phyloP scores from a whole-genome alignment of 192 early-diverging fungal species.

The Polychytrium aggregatum region DNA sequence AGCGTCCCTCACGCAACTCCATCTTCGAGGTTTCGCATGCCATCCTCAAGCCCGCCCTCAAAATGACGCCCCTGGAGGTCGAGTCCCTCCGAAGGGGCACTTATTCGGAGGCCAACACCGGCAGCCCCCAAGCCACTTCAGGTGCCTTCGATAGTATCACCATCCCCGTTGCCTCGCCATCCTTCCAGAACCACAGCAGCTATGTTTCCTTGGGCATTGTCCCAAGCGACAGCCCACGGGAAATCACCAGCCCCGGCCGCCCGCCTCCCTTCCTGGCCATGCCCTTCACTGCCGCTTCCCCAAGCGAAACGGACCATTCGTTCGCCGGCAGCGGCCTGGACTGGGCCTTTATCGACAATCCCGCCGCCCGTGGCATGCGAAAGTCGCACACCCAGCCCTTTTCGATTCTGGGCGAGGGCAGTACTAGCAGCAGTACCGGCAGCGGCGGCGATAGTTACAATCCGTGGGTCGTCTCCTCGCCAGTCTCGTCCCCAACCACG shows the following conservation, averaged over 20 bases:
- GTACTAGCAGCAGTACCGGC: too few species aligned
- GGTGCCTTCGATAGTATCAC: not conserved
- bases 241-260: not conserved
- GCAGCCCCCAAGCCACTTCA: not conserved
- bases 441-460: too few species aligned
- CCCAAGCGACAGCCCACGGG: not conserved
- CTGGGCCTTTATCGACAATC: too few species aligned
- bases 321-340: too few species aligned
- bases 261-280: too few species aligned
- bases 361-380: too few species aligned
- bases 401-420: too few species aligned
- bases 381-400: too few species aligned
- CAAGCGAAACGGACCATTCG: too few species aligned
- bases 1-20: constrained; percentile 14
- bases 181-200: not conserved
- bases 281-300: too few species aligned
- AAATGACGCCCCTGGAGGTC: constrained; percentile 22
- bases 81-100: not conserved
- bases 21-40: constrained; percentile 23
- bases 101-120: not conserved
- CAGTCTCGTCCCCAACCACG: not conserved
- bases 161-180: not conserved
- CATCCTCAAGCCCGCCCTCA: constrained; percentile 24
- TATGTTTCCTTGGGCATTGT: too few species aligned
- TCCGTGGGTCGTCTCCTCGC: not conserved